Evolutionary conservation across 2,329 filamentous ascomycete genomes (phyloP).

Genomic region (Bimuria novae-zelandiae): DNA sequence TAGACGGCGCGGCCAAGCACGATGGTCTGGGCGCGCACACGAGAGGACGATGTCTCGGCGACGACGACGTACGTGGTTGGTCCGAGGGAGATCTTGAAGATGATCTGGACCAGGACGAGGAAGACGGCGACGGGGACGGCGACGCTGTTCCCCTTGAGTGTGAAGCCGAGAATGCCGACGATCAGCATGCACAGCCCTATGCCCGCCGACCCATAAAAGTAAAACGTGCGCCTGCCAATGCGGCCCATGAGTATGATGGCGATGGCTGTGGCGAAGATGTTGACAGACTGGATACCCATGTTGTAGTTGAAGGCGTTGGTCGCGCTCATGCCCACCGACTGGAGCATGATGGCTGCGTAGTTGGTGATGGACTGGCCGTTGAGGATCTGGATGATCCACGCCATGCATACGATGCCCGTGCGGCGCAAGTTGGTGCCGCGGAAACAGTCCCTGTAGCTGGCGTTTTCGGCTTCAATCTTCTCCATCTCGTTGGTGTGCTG

Average conservation of each 20-base stretch:
- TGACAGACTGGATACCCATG: no score
- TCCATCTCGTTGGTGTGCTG: constrained; percentile 80
- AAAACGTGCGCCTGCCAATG: no score
- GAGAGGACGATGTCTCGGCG: constrained; percentile 76
- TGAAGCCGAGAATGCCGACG: no score
- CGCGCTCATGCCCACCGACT: constrained; percentile 43
- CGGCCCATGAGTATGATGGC: background rate
- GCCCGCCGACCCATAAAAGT: no score
- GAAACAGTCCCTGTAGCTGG: constrained; percentile 81
- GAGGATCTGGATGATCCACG: constrained; percentile 49
- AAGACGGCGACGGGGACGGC: constrained; percentile 47
- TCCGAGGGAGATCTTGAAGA: constrained; percentile 53
- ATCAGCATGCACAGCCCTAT: no score
- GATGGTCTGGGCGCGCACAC: constrained; percentile 85
- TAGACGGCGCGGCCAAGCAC: constrained; percentile 76
- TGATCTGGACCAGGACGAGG: constrained; percentile 13
- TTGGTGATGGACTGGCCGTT: constrained; percentile 30
- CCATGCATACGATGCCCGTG: constrained; percentile 68
- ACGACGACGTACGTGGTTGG: constrained; percentile 69
- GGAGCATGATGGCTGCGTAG: constrained; percentile 49
- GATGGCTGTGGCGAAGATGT: constrained; percentile 56
- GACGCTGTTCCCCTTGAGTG: constrained; percentile 16
- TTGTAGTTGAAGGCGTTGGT: constrained; percentile 41
- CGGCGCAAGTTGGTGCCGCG: constrained; percentile 73
- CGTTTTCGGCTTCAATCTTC: constrained; percentile 65